Conservation (phyloP, 2,329 filamentous ascomycete species). For the Aspergillus fischeri region DNA sequence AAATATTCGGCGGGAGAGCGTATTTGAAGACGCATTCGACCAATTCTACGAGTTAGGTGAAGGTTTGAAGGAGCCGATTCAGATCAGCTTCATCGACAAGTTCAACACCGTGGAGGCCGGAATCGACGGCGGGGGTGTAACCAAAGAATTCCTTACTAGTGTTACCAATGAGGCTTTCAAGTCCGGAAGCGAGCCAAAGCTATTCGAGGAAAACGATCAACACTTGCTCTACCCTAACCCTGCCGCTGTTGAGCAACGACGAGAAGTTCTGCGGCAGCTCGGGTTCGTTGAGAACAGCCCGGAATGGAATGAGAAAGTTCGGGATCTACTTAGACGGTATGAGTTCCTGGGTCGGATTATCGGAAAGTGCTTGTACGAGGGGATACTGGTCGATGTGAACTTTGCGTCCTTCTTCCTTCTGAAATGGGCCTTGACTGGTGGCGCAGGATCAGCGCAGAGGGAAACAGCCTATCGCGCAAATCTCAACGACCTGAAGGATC, state of each 20-base stretch:
- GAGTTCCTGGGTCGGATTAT: constrained; percentile 91
- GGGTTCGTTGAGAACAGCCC: constrained; percentile 52
- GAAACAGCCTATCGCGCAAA: constrained; percentile 80
- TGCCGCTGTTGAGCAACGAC: constrained; percentile 65
- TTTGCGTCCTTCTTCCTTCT: constrained; percentile 96
- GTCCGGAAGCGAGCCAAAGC: constrained; percentile 51
- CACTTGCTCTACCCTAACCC: constrained; percentile 89
- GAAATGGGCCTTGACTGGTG: constrained; percentile 82
- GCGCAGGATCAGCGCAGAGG: constrained; percentile 57
- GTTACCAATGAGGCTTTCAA: constrained; percentile 81
- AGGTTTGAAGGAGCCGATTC: constrained; percentile 86
- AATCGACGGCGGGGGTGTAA: constrained; percentile 94
- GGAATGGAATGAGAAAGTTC: constrained; percentile 56
- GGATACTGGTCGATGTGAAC: constrained; percentile 85
- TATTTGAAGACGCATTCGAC: constrained; percentile 82
- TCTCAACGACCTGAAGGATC: constrained; percentile 86
- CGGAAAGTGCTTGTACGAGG: constrained; percentile 96
- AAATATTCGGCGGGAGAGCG: constrained; percentile 68
- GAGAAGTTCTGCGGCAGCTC: constrained; percentile 52
- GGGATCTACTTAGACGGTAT: constrained; percentile 66
- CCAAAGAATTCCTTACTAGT: constrained; percentile 92
- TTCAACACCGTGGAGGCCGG: constrained; percentile 85
- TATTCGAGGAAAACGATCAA: constrained; percentile 81
- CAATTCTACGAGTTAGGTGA: constrained; percentile 79
- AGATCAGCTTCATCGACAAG: constrained; percentile 92